Base-by-base conservation (phyloP, 2,329 filamentous ascomycete genomes). In the Exophiala spinifera region DNA sequence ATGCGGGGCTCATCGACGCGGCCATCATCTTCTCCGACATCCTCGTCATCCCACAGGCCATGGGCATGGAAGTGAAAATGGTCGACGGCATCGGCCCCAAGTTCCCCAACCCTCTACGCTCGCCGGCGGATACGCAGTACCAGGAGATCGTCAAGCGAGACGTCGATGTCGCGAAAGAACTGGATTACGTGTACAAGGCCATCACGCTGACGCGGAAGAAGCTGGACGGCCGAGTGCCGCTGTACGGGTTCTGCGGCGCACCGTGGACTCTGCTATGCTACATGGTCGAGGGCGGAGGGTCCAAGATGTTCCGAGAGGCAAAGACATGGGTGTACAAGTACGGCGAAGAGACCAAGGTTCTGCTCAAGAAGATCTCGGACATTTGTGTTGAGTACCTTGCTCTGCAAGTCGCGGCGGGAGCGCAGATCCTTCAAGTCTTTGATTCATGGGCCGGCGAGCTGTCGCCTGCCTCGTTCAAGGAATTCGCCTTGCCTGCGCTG, bases 21-120 rank as follows among this genome's bases (percentile, higher is more conserved):
- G 91, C 94, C 56, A 99, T 99, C 67, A 99, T 99, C 72, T 99
- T 99, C 79, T 96, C 90, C 53, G 94, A 99, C 70, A 99, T 99
- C 62, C 83, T 99, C 34, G 94, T 99, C 43, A 91, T 99, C 60
- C 94, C 94, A 0, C 94, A 99, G 75, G 94, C 94, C 28, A 89
- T 99, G 84, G 94, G 94, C 1, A 99, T 99, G 94, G 80, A 81
- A n/a, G 94, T 99, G 23, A 88, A 97, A 72, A 99, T 99, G 94
- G 80, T 97, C 10, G 91, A 96, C 72, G 95, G 94, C 75, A 95
- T 96, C 72, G 94, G 94, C 0, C 94, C 94, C 10, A 89, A 95
- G 70, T 99, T 99, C 71, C 94, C 94, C 0, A 77, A 87, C 44
- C 94, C 94, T 13, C 79, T 99, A 56, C 79, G 81, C 68, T 84